Evolutionary conservation across 2,329 filamentous ascomycete species (phyloP), one percentile per base, ranked within the genome.

Genomic region (Trichoderma afroharzianum): DNA sequence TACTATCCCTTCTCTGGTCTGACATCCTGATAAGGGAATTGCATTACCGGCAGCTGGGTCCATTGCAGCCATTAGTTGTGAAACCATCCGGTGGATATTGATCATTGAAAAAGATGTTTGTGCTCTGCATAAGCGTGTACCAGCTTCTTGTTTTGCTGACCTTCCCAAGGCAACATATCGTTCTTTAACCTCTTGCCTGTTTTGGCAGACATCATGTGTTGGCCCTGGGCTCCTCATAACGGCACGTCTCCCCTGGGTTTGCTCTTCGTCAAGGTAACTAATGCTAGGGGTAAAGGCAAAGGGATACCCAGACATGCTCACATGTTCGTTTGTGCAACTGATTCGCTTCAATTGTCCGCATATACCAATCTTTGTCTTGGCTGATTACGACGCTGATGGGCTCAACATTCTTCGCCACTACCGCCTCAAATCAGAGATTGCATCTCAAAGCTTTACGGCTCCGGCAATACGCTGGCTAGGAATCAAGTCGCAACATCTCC

Each of bases 351-450:
- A 79, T 9, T 82, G 81, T 24, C 86, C 87, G 0, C 77, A 80
- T 0, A 79, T 92, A 26, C 87, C 88, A 2, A 87, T 93, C 7
- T 85, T 88, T 67, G 88, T 85, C 0, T 82, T 96, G 0, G 86
- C 93, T 2, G 93, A 97, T 76, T 93, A 88, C 72, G 93, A 96
- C 75, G 92, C 93, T 0, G 88, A 95, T 73, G 93, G 93, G 0
- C 80, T 95, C 32, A 87, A 87, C 3, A 96, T 97, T 53, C 83
- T 93, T 74, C 87, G 87, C 5, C 93, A 90, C 18, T 96, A 95
- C 82, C 91, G 90, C 73, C 83, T 90, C 73, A 92, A 92, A 7
- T 93, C 92, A n/a, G 83, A 82, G 15, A 83, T 84, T 8, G 82
- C 93, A 0, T 81, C 85, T 0, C 90, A 93, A 75, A 91, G 93